Evolutionary conservation across 148 eudicot species (phyloP).

Genomic region (Amaranthus hypochondriacus): DNA sequence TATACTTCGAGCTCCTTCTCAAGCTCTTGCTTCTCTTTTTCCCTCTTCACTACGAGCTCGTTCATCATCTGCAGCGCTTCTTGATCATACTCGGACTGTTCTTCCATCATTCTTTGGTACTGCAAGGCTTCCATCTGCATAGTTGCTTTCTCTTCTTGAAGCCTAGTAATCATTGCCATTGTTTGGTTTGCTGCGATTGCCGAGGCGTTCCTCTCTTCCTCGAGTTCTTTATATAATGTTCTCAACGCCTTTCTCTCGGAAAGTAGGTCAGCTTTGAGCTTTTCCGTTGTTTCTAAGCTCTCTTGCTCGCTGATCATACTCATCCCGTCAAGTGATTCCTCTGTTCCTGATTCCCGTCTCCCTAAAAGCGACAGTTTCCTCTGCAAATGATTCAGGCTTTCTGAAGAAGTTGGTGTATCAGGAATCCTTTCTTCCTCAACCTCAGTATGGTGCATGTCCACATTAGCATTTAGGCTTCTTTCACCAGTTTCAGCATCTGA

Average conservation of each 20-base stretch:
- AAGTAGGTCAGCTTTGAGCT: constrained; percentile 47
- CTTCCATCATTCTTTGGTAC: constrained; percentile 97
- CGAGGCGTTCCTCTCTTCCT: constrained; percentile 88
- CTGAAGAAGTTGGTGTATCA: constrained; percentile 60
- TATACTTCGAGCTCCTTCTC: constrained; percentile 69
- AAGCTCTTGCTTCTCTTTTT: constrained; percentile 73
- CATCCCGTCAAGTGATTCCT: constrained; percentile 59
- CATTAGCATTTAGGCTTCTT: constrained; percentile 10
- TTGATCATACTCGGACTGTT: constrained; percentile 91
- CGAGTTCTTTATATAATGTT: constrained; percentile 60
- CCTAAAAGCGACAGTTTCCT: constrained; percentile 44
- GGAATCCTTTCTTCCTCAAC: constrained; percentile 58
- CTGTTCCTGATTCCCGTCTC: constrained; percentile 48
- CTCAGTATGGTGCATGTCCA: constrained; percentile 34
- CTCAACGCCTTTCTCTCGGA: constrained; percentile 62
- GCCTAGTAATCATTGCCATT: constrained; percentile 97
- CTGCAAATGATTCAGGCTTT: constrained; percentile 41
- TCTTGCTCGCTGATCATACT: constrained; percentile 60
- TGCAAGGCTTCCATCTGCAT: constrained; percentile 98
- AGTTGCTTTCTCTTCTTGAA: constrained; percentile 92
- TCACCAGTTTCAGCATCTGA: constrained; percentile 41
- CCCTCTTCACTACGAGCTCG: constrained; percentile 78
- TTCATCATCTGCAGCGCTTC: constrained; percentile 89
- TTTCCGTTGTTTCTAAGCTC: constrained; percentile 42
- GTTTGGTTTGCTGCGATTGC: constrained; percentile 87